Evolutionary conservation across 768 basidiomycete species (phyloP), one percentile per base, ranked within the genome.

Genomic region (Russula compacta): DNA sequence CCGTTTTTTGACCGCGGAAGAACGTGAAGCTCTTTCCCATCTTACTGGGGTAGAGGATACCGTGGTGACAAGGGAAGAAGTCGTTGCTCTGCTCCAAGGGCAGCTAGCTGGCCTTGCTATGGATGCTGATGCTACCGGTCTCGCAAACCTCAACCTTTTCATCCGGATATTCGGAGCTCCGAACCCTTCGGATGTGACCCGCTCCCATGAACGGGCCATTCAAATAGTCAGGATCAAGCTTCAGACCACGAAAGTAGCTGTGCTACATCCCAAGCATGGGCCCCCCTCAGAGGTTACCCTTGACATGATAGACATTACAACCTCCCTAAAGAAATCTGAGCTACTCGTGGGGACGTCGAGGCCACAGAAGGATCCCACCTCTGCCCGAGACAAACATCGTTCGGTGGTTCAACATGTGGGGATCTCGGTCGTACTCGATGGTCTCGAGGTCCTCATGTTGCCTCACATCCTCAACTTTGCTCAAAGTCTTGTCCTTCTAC

Each of bases 1-100:
- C 14, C 78, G 82, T 71, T 73, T 75, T 50, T 54, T 81, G 36
- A 68, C 71, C 44, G 65, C 67, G 11, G 56, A 61, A 11, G 71
- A 76, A 53, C 71, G 72, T 15, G 66, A 68, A 43, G 64, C 59
- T 4, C 32, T 72, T n/a, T 19, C 62, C 19, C 17, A 60, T 4
- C 42, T 66, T 1, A 38, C 54, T 7, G 39, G 48, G 12, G 39
- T 59, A 29, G 46, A 75, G 68, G 64, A 70, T 56, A 33, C 60
- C 10, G 21, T 46, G 8, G 56, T 48, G 36, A 54, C 64, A 42
- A 58, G 63, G 32, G 65, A 67, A 7, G 47, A 64, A 33, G 52
- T 66, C 36, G 35, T 65, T n/a, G 38, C 53, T 3, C 36, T 66
- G 19, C 60, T 66, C 14, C 36, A 59, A 32, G 24, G 42, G 10